Base-by-base conservation (phyloP, 2,329 filamentous ascomycete species). In the Pseudogymnoascus sp. region DNA sequence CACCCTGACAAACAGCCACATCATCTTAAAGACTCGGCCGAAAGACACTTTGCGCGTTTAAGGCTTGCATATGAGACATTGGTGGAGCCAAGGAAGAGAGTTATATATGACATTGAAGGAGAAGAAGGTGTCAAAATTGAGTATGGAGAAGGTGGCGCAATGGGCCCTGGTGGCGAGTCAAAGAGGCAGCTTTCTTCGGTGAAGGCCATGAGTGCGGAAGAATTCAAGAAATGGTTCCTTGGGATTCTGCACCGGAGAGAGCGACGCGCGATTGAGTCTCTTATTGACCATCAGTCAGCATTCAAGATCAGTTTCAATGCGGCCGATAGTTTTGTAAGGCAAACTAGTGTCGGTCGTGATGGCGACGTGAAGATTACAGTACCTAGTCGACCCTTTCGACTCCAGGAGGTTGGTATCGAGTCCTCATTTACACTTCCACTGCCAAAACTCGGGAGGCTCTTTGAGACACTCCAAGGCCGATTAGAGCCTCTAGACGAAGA, bases 1-100 rank as follows among this genome's bases (percentile, higher is more conserved):
- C 74, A 76, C 57, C 74, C 74, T 15, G 74, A 76, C 64, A 76
- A 76, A 63, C 74, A 76, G 59, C 74, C 74, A 3, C 57, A 68
- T 35, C 68, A 74, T 38, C 65, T 72, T 33, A 71, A 68, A 37
- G 69, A 73, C 15, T 68, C 70, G 0, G 74, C 74, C 6, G 64
- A 70, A 61, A 64, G 61, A 8, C 71, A 75, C n/a, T 76, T 74
- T 60, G 67, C 64, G 39, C 68, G 65, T 33, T 73, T 76, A 59
- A 69, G 69, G 18, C 68, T 70, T n/a, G 74, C 74, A 15, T 76
- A 76, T 60, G 72, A 74, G 60, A 72, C 72, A 4, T 69, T 76
- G 5, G 67, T 72, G 19, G 73, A 76, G 61, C 69, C 71, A 9
- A 65, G 71, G 60, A 76, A 76, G 63, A 68, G 74, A 41, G 65